Base-by-base conservation (phyloP, 768 basidiomycete species). In the Infundibulicybe gibba region DNA sequence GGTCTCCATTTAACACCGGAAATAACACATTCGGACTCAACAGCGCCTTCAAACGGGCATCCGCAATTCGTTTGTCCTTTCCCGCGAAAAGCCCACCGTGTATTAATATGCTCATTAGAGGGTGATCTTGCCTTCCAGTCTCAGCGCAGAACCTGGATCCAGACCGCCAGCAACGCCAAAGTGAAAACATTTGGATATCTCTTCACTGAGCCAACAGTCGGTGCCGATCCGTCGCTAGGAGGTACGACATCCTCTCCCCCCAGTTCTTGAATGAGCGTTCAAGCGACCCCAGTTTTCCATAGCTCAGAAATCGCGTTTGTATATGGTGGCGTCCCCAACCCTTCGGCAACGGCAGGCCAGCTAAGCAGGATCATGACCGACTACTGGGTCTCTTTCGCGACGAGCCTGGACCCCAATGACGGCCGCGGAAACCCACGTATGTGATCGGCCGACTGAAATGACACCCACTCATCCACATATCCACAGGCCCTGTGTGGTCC, bases 371-470 rank as follows among this genome's bases (percentile, higher is more conserved):
- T 52, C 13, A 73, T 74, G 72, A 63, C 63, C 14, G 69, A 75
- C 25, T 74, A 73, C 39, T 75, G 73, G 74, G 54, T 76, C 15
- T 75, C 74, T 0, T 76, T 76, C 44, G 69, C 69, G 1, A 69
- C 66, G 1, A 69, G 67, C 19, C 55, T 75, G 19, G 62, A 67
- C 25, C 72, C 74, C n/a, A 74, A 74, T 43, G 72, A 75, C 42
- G 68, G 69, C 3, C 61, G 54, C 13, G 74, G 72, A 12, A 41
- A 55, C 21, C 38, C 47, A 8, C 67, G 70, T 72, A 59, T 9
- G 53, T 58, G 4, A 11, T 19, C 41, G 32, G 10, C 12, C 17
- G 3, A 20, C 31, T 31, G 15, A 15, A 6, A 11, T 16, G 17
- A 42, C 16, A 35, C 15, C 16, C 40, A 3, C 33, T 33, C 9